Percentiles rank a stretch among this genome's conserved stretches.
Conservation (phyloP, 768 basidiomycete species). For the Psilocybe cyanescens region DNA sequence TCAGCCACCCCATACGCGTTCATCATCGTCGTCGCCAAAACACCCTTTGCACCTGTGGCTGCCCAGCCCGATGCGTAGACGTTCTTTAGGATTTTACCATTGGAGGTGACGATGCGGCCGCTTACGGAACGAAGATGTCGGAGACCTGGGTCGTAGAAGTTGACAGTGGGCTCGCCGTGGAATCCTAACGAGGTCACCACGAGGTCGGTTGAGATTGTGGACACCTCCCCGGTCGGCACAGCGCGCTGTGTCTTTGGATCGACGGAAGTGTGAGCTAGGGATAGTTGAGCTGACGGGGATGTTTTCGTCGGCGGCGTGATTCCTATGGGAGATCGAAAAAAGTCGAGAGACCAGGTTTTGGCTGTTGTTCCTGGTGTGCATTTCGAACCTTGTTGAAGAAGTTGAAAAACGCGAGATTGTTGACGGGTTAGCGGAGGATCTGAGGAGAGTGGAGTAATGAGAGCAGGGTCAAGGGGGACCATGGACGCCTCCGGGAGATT, state of each 20-base stretch:
- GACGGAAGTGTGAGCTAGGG: slow-evolving; percentile 63
- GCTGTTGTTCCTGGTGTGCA: slow-evolving; percentile 47
- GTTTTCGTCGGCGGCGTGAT: slow-evolving; percentile 33
- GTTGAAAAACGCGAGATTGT: slow-evolving; percentile 66
- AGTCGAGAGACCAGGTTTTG: slow-evolving; percentile 83
- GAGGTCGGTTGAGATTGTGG: slow-evolving; percentile 65
- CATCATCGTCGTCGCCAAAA: slow-evolving; percentile 92
- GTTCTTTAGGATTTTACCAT: slow-evolving; percentile 45
- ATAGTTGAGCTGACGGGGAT: slow-evolving; percentile 41
- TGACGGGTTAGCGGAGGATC: slow-evolving; percentile 53
- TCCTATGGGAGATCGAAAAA: slow-evolving; percentile 73
- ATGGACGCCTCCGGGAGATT: slow-evolving; percentile 67
- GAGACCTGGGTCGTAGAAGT: slow-evolving; percentile 62
- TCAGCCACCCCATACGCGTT: slow-evolving; percentile 85
- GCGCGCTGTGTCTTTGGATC: slow-evolving; percentile 52
- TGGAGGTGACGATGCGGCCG: slow-evolving; percentile 50
- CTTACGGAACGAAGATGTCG: slow-evolving; percentile 58
- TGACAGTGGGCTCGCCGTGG: slow-evolving; percentile 60
- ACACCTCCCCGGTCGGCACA: slow-evolving; percentile 57
- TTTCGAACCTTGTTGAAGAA: slow-evolving; percentile 68
- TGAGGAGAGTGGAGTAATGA: slow-evolving; percentile 38
- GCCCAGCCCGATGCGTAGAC: slow-evolving; percentile 97
- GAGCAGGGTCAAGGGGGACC: slow-evolving; percentile 55
- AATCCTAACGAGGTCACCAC: slow-evolving; percentile 92
- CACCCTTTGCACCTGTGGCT: slow-evolving; percentile 87